Conservation (phyloP, 768 basidiomycete genomes). For the Leccinum sublutescens region DNA sequence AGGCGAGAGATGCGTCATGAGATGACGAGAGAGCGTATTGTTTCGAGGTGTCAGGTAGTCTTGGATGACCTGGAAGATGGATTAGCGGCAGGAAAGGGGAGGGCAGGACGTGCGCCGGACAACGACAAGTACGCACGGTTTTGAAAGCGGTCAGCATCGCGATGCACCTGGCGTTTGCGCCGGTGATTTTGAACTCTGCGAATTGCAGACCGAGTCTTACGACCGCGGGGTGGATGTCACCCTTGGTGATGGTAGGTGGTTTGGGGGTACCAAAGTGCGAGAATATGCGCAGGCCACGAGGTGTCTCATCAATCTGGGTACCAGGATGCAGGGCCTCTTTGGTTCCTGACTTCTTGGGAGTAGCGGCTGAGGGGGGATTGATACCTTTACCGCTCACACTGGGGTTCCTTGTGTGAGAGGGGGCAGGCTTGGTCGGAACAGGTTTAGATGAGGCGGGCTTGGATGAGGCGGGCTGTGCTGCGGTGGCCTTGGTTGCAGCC, state of each 20-base stretch:
- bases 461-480: slow-evolving; percentile 19
- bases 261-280: slow-evolving; percentile 84
- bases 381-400: slow-evolving; percentile 23
- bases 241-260: slow-evolving; percentile 52
- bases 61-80: slow-evolving; percentile 69
- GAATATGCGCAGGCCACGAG: slow-evolving; percentile 75
- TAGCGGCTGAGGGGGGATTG: slow-evolving; percentile 10
- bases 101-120: background rate
- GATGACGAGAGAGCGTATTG: slow-evolving; percentile 84
- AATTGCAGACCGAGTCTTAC: slow-evolving; percentile 86
- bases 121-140: slow-evolving; percentile 53
- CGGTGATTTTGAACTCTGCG: slow-evolving; percentile 87
- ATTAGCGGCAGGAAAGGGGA: slow-evolving; percentile 5
- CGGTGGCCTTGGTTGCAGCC: slow-evolving; percentile 42
- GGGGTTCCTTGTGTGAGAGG: slow-evolving; percentile 28
- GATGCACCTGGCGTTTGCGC: slow-evolving; percentile 94
- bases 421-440: slow-evolving; percentile 14
- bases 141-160: slow-evolving; percentile 91
- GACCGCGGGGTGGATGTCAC: slow-evolving; percentile 89
- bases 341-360: slow-evolving; percentile 29
- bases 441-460: slow-evolving; percentile 28
- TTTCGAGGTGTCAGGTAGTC: slow-evolving; percentile 86
- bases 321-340: slow-evolving; percentile 31
- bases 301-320: slow-evolving; percentile 35
- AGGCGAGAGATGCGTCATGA: slow-evolving; percentile 88